phyloP scores from a whole-genome alignment of 768 basidiomycete genomes.

The Tricholoma bakamatsutake region DNA sequence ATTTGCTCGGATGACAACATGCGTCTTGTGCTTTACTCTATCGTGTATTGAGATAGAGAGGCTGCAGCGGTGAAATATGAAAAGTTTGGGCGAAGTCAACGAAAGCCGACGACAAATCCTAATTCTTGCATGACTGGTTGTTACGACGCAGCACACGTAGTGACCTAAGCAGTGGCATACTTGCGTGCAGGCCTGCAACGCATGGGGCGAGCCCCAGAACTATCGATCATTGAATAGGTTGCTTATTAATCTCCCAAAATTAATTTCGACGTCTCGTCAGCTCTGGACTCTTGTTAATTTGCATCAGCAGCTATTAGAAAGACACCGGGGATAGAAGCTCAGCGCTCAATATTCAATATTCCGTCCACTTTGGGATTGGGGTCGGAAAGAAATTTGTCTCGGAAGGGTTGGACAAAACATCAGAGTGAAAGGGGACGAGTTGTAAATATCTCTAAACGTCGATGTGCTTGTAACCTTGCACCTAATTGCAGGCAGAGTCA shows the following conservation, averaged over 20 bases:
- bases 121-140: neutral
- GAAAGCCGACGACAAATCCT: neutral
- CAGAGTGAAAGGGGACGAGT: neutral
- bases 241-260: neutral
- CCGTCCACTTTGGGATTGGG: neutral
- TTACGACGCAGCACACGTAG: no score
- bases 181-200: neutral
- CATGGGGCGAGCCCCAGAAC: neutral
- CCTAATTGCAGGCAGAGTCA: slow-evolving; percentile 35
- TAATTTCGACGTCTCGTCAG: neutral
- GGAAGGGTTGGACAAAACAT: neutral
- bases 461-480: slow-evolving; percentile 81
- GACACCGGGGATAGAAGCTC: neutral
- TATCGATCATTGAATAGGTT: neutral
- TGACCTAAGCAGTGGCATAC: no score
- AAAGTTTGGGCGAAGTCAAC: neutral
- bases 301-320: neutral
- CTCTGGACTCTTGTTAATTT: neutral
- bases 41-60: neutral
- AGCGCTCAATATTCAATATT: neutral
- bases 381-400: neutral
- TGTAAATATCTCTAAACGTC: slow-evolving; percentile 9
- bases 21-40: no score
- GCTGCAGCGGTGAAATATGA: neutral
- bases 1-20: no score